Percentiles rank a stretch among this genome's conserved stretches.
Evolutionary conservation across 495 filamentous ascomycete genomes (phyloP).

Genomic region (Aspergillus ostianus): DNA sequence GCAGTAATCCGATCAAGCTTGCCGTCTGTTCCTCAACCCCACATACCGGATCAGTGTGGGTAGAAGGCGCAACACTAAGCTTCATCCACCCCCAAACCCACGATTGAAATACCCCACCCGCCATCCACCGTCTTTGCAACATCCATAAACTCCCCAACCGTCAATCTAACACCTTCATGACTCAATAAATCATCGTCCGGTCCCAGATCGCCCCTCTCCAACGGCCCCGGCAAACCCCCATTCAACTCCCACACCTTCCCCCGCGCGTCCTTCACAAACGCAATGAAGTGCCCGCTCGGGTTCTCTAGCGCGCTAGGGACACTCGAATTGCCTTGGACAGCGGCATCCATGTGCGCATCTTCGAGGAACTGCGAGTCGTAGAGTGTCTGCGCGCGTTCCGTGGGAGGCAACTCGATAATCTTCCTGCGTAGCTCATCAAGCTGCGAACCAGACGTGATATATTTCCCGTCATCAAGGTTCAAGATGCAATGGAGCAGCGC

Average conservation of each 20-base stretch:
- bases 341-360: constrained; percentile 66
- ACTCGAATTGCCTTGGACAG: constrained; percentile 61
- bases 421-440: constrained; percentile 27
- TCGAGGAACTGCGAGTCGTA: constrained; percentile 68
- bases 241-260: constrained; percentile 80
- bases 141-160: constrained; percentile 60
- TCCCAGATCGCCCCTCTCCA: constrained; percentile 62
- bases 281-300: constrained; percentile 72
- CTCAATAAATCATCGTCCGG: constrained; percentile 70
- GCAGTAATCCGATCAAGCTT: too few relatives aligned
- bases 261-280: constrained; percentile 68
- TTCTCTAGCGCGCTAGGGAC: constrained; percentile 63
- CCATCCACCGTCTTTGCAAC: constrained; percentile 51
- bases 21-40: too few relatives aligned
- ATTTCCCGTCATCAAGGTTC: constrained; percentile 46
- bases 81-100: not conserved
- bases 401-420: constrained; percentile 38
- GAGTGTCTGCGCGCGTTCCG: constrained; percentile 59
- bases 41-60: too few relatives aligned
- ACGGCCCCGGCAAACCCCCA: constrained; percentile 69
- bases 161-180: constrained; percentile 59
- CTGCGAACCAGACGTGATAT: constrained; percentile 34
- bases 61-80: not conserved
- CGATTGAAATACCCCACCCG: constrained; percentile 23
- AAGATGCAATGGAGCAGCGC: constrained; percentile 57